These are phyloP conservation scores for Dentiscutata heterogama DNA, from an alignment of 371 early-diverging fungal species.

Conservation along the genomic window DNA sequence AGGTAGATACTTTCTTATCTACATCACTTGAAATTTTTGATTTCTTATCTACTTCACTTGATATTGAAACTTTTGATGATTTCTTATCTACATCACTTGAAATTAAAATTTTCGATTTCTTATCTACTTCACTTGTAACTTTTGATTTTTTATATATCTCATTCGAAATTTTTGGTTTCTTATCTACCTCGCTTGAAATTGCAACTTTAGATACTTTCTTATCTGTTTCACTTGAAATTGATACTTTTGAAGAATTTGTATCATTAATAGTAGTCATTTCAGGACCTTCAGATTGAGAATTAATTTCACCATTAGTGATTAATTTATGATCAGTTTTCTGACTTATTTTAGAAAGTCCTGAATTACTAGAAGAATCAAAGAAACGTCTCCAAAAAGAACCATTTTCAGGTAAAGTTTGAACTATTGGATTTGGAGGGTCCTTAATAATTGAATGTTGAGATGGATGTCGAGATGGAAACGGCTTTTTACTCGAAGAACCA, in stretches of 20 bases:
- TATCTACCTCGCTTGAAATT: neutral
- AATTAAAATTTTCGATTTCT: neutral
- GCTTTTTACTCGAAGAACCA: neutral
- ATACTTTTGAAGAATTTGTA: neutral
- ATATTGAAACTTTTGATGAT: neutral
- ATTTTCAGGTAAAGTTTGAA: conserved; percentile 17
- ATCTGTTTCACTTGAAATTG: neutral
- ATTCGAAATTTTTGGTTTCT: neutral
- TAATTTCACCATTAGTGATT: neutral
- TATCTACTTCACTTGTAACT: neutral
- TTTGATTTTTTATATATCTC: neutral
- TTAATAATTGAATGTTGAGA: neutral
- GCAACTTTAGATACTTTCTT: neutral
- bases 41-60: neutral
- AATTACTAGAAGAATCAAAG: neutral
- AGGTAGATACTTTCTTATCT: neutral
- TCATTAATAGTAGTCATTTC: neutral
- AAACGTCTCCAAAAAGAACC: conserved; percentile 29
- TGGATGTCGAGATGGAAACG: neutral
- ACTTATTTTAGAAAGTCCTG: neutral
- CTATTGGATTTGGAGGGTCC: conserved; percentile 18
- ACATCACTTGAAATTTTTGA: neutral
- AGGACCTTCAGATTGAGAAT: too few relatives aligned
- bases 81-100: neutral
- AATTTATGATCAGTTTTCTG: neutral